Conservation (phyloP, 2,329 filamentous ascomycete species). For the Westerdykella aurantiaca region DNA sequence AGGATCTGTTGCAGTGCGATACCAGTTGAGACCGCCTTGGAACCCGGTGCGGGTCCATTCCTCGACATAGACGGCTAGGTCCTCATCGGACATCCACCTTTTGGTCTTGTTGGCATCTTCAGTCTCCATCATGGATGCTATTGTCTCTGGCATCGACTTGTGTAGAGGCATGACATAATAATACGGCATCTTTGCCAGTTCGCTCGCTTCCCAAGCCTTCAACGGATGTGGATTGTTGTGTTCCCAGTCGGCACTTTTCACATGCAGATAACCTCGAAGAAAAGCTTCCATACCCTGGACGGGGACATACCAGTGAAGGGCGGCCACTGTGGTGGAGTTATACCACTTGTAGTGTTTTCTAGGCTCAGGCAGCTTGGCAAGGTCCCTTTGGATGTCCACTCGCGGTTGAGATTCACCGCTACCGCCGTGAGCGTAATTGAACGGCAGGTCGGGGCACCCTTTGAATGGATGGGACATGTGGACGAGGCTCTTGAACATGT, state of each 20-base stretch:
- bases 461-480: constrained; percentile 63
- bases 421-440: constrained; percentile 39
- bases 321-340: constrained; percentile 49
- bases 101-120: constrained; percentile 46
- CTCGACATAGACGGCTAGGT: constrained; percentile 54
- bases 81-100: constrained; percentile 54
- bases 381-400: constrained; percentile 50
- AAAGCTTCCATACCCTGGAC: constrained; percentile 53
- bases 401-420: constrained; percentile 13
- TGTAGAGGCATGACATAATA: constrained; percentile 63
- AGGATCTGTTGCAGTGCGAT: constrained; percentile 53
- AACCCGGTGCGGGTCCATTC: constrained; percentile 61
- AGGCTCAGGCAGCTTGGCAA: constrained; percentile 51
- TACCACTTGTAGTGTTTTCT: constrained; percentile 67
- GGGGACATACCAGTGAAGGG: constrained; percentile 44
- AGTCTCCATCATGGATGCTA: constrained; percentile 50
- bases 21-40: constrained; percentile 63
- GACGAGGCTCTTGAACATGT: constrained; percentile 57
- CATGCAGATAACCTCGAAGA: constrained; percentile 61
- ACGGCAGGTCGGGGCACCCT: constrained; percentile 46
- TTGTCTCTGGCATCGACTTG: constrained; percentile 54
- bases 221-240: constrained; percentile 52
- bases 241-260: constrained; percentile 60
- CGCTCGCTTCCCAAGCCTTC: constrained; percentile 50
- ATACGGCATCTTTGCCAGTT: constrained; percentile 56